A percentile compares a stretch with the other conserved stretches of the same genome.
Conservation (phyloP, 176 grass and related monocot genomes). For the Canna indica region DNA sequence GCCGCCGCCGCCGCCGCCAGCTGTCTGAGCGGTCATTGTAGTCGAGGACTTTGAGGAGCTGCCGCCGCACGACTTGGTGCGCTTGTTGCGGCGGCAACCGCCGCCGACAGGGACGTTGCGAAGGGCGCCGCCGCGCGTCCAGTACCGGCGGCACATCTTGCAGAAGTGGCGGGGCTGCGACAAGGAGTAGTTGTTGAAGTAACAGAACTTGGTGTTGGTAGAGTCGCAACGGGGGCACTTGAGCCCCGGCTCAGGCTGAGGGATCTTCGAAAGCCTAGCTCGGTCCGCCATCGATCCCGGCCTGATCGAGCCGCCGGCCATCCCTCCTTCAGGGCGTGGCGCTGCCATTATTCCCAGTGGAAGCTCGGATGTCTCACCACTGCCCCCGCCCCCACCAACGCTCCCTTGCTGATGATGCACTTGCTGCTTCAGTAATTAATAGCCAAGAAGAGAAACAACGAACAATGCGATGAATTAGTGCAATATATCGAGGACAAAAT, state of each 20-base stretch:
- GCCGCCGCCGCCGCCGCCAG: neutral
- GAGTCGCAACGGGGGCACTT: slow-evolving; percentile 24
- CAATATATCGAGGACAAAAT: no score
- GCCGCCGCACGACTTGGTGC: neutral
- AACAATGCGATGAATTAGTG: no score
- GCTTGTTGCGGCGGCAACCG: slow-evolving; percentile 20
- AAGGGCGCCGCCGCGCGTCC: slow-evolving; percentile 19
- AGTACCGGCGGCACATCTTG: slow-evolving; percentile 22
- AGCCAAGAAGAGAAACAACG: neutral
- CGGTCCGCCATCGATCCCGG: slow-evolving; percentile 15
- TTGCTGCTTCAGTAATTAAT: neutral
- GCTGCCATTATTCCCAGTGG: neutral
- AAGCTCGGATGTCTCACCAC: neutral
- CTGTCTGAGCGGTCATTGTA: neutral
- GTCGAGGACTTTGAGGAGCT: slow-evolving; percentile 10
- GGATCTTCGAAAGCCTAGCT: slow-evolving; percentile 6
- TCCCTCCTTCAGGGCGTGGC: neutral
- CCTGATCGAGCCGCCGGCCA: slow-evolving; percentile 7
- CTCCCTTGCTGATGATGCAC: slow-evolving; percentile 1
- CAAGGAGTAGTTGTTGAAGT: slow-evolving; percentile 27
- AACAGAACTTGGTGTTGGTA: slow-evolving; percentile 23
- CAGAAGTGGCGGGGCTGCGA: slow-evolving; percentile 21
- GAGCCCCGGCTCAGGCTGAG: slow-evolving; percentile 16
- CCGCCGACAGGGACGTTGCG: slow-evolving; percentile 19
- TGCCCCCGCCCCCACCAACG: no score